Conservation (phyloP, 148 eudicot genomes). For the Diospyros kaki region DNA sequence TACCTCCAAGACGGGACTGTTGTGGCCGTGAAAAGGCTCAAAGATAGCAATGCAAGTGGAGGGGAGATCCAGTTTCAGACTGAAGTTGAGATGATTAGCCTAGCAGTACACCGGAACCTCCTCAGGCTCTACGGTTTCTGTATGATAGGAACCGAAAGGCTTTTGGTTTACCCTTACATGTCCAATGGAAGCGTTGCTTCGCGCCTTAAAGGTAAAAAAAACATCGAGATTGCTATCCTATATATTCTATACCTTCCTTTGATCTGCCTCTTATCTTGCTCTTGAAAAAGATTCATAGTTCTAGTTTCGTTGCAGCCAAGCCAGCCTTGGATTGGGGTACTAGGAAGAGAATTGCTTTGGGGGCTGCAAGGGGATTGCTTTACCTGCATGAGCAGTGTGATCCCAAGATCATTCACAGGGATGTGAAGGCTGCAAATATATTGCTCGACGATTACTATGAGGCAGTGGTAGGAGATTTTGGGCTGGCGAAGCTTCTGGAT, state of each 20-base stretch:
- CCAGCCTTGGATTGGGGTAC: constrained; percentile 86
- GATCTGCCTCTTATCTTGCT: no score
- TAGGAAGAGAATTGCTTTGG: constrained; percentile 81
- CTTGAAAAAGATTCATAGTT: not conserved
- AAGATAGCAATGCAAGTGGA: constrained; percentile 69
- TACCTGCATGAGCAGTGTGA: constrained; percentile 98
- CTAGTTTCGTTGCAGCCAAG: constrained; percentile 46
- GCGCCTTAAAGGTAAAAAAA: constrained; percentile 78
- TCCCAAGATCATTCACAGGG: constrained; percentile 94
- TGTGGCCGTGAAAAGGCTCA: constrained; percentile 89
- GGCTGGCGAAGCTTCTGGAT: constrained; percentile 79
- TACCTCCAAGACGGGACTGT: constrained; percentile 64
- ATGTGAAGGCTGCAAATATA: constrained; percentile 96
- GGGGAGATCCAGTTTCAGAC: constrained; percentile 94
- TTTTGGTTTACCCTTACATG: constrained; percentile 94
- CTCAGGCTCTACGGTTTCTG: constrained; percentile 84
- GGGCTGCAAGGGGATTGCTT: constrained; percentile 84
- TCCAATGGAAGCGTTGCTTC: constrained; percentile 97
- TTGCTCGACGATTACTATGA: constrained; percentile 83
- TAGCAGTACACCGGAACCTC: constrained; percentile 91
- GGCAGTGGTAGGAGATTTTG: constrained; percentile 90
- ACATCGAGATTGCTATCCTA: not conserved
- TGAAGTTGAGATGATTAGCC: constrained; percentile 98
- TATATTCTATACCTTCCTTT: not conserved
- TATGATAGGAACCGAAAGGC: constrained; percentile 69